phyloP scores from a whole-genome alignment of 306 rosid genomes.

The Quercus ilex region DNA sequence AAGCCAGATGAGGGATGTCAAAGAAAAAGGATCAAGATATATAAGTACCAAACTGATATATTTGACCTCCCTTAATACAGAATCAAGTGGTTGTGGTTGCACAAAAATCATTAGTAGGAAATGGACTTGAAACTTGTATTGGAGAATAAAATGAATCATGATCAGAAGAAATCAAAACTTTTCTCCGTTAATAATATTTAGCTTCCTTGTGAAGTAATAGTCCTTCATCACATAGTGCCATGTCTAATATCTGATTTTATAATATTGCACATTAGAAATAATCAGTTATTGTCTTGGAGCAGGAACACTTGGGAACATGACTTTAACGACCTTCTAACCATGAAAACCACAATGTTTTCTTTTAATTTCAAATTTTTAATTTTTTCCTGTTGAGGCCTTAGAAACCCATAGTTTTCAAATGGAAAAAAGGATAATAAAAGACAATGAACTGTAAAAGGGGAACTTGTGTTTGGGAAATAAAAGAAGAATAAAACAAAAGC shows the following conservation, averaged over 20 bases:
- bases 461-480: no score
- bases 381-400: neutral
- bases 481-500: no score
- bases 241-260: neutral
- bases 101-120: no score
- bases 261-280: neutral
- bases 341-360: neutral
- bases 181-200: neutral
- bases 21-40: neutral
- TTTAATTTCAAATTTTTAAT: neutral
- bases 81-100: no score
- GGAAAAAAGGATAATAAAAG: neutral
- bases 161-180: neutral
- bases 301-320: neutral
- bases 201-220: neutral
- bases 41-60: neutral
- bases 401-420: neutral
- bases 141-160: no score
- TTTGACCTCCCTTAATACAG: no score
- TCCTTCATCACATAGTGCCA: neutral
- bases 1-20: neutral
- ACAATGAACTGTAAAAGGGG: no score
- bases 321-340: neutral
- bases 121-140: no score
- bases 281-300: neutral